Evolutionary conservation across 768 basidiomycete species (phyloP).

Genomic region (Amanita thiersii): DNA sequence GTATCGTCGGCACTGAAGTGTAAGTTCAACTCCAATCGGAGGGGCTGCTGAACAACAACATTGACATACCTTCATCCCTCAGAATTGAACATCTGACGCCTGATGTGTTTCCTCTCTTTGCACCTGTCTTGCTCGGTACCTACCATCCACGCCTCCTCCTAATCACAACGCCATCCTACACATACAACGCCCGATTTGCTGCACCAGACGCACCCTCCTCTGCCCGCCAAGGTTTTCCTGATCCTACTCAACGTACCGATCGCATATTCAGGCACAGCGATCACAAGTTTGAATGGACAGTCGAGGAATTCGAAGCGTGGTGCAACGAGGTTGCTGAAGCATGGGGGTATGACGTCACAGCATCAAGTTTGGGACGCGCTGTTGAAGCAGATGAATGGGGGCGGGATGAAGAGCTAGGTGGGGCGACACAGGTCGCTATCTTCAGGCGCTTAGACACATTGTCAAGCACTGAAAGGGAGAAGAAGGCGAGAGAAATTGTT

Average conservation of each 20-base stretch:
- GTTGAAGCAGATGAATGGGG: conserved; percentile 61
- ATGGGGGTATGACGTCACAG: conserved; percentile 68
- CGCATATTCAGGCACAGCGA: conserved; percentile 76
- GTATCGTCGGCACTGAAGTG: conserved; percentile 79
- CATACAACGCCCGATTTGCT: conserved; percentile 72
- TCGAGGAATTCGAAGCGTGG: conserved; percentile 61
- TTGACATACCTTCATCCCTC: conserved; percentile 8
- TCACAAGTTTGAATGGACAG: conserved; percentile 89
- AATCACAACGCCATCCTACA: conserved; percentile 81
- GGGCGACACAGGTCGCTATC: conserved; percentile 58
- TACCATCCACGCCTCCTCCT: conserved; percentile 72
- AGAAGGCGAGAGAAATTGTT: conserved; percentile 26
- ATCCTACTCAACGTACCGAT: conserved; percentile 69
- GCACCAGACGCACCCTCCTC: conserved; percentile 37
- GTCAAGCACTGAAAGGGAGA: conserved; percentile 22
- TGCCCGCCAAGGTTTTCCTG: conserved; percentile 46
- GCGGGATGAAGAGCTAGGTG: conserved; percentile 55
- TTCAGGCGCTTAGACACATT: conserved; percentile 44
- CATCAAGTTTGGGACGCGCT: conserved; percentile 51
- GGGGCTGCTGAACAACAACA: background rate
- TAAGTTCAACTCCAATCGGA: conserved; percentile 27
- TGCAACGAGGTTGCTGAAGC: conserved; percentile 45
- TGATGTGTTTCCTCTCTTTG: conserved; percentile 50
- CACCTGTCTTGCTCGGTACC: conserved; percentile 64
- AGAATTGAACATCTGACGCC: conserved; percentile 78